These are phyloP conservation scores for Casuarina cunninghamiana DNA, from an alignment of 306 rosid species.

Conservation along the genomic window DNA sequence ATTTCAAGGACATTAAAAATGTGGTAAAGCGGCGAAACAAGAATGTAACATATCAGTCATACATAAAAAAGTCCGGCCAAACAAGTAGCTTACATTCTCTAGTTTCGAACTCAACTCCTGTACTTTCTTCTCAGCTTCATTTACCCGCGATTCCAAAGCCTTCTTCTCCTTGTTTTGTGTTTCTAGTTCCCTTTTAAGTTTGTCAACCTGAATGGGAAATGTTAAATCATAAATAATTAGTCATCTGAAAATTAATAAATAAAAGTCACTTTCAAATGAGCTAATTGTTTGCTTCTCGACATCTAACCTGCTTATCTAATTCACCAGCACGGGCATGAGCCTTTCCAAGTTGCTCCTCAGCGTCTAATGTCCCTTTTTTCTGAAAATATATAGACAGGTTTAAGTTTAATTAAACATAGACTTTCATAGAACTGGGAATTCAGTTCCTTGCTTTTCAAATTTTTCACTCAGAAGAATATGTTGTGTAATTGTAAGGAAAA, in stretches of 20 bases:
- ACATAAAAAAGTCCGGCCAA: constrained; percentile 10
- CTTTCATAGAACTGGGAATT: neutral
- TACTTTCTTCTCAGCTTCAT: constrained; percentile 56
- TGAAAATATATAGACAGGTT: constrained; percentile 20
- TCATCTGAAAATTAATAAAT: neutral
- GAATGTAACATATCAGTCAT: constrained; percentile 8
- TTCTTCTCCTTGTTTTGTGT: constrained; percentile 53
- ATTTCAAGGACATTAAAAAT: neutral
- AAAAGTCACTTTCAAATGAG: neutral
- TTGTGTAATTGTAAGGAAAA: neutral
- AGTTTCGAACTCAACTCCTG: constrained; percentile 57
- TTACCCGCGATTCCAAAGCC: constrained; percentile 60
- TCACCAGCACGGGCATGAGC: constrained; percentile 86
- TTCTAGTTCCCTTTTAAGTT: constrained; percentile 56
- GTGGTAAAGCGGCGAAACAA: constrained; percentile 9
- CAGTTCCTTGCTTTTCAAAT: neutral
- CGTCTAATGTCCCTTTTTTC: constrained; percentile 65
- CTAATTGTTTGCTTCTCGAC: constrained; percentile 12
- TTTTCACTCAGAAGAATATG: neutral
- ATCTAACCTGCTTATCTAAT: constrained; percentile 78
- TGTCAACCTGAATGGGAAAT: constrained; percentile 55
- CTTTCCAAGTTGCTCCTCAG: constrained; percentile 69
- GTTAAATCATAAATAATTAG: constrained; percentile 15
- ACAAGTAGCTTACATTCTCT: constrained; percentile 52
- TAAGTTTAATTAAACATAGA: neutral